A percentile compares a stretch with the other conserved stretches of the same genome.
Conservation (phyloP, 2,329 filamentous ascomycete genomes). For the Colletotrichum godetiae region DNA sequence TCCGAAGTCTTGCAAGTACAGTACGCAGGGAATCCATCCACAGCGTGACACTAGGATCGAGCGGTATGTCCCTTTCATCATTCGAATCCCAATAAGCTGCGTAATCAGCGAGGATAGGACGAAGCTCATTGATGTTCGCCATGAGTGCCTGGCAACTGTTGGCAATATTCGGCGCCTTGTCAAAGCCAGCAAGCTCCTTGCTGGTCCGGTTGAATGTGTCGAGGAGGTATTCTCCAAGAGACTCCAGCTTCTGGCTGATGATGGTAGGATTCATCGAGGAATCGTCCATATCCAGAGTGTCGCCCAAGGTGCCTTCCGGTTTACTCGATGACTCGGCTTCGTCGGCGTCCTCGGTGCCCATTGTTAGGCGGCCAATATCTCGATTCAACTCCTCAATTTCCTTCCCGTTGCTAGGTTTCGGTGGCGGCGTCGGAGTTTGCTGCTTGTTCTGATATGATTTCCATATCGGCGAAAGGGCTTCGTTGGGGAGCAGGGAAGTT, state of each 20-base stretch:
- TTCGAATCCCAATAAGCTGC: slow-evolving; percentile 31
- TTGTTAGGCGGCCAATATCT: background rate
- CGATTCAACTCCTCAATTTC: background rate
- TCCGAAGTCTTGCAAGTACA: slow-evolving; percentile 35
- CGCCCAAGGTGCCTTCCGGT: background rate
- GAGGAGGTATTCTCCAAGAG: background rate
- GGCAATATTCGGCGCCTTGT: slow-evolving; percentile 11
- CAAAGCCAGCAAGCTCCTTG: background rate
- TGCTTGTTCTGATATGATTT: background rate
- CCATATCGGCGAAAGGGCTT: background rate
- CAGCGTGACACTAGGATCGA: slow-evolving; percentile 38
- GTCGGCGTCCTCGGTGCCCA: background rate
- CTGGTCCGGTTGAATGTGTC: background rate
- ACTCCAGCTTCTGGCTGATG: slow-evolving; percentile 5
- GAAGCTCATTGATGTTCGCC: slow-evolving; percentile 34
- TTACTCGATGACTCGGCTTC: background rate
- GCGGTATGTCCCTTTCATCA: slow-evolving; percentile 28
- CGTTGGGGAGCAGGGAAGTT: background rate
- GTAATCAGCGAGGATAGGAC: slow-evolving; percentile 38
- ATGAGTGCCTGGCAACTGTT: slow-evolving; percentile 27
- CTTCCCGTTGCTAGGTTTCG: background rate
- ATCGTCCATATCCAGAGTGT: slow-evolving; percentile 14
- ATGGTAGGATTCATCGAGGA: slow-evolving; percentile 8
- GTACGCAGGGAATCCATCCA: slow-evolving; percentile 38
- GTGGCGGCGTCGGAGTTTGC: background rate